phyloP scores from a whole-genome alignment of 768 basidiomycete genomes.

The Suillus brevipes region DNA sequence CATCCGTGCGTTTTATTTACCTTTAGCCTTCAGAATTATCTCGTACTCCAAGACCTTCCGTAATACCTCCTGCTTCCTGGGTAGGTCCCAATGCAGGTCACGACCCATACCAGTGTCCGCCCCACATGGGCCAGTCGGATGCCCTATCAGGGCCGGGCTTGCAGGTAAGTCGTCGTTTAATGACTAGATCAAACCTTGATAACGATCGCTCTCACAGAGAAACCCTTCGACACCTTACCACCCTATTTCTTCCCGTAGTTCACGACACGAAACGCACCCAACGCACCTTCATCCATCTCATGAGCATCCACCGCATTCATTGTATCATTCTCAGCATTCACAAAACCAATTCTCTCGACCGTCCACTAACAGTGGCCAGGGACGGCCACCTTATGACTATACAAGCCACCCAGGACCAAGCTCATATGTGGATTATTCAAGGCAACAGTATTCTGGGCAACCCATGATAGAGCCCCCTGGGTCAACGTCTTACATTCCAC shows the following conservation, averaged over 20 bases:
- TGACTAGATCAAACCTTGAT: constrained; percentile 6
- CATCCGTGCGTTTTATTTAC: constrained; percentile 1
- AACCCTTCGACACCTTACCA: constrained; percentile 23
- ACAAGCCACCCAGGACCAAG: constrained; percentile 7
- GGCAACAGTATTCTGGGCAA: constrained; percentile 13
- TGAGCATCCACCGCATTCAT: constrained; percentile 24
- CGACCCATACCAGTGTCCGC: constrained; percentile 25
- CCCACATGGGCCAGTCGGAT: constrained; percentile 25
- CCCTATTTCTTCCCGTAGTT: constrained; percentile 21
- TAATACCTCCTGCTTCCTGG: constrained; percentile 43
- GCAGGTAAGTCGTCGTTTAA: constrained; percentile 23
- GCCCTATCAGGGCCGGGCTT: constrained; percentile 30
- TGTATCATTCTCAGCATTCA: constrained; percentile 23
- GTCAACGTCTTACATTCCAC: constrained; percentile 14
- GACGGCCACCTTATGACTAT: constrained; percentile 30
- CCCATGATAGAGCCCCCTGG: constrained; percentile 19
- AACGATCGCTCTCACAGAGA: constrained; percentile 19
- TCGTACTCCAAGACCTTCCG: constrained; percentile 37
- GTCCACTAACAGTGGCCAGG: constrained; percentile 30
- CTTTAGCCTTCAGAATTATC: constrained; percentile 40
- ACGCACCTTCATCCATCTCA: constrained; percentile 14
- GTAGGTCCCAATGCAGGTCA: constrained; percentile 40
- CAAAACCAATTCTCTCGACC: constrained; percentile 17
- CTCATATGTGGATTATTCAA: constrained; percentile 3
- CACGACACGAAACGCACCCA: constrained; percentile 28